Conservation (phyloP, 2,329 filamentous ascomycete species). For the Tolypocladium tundrense region DNA sequence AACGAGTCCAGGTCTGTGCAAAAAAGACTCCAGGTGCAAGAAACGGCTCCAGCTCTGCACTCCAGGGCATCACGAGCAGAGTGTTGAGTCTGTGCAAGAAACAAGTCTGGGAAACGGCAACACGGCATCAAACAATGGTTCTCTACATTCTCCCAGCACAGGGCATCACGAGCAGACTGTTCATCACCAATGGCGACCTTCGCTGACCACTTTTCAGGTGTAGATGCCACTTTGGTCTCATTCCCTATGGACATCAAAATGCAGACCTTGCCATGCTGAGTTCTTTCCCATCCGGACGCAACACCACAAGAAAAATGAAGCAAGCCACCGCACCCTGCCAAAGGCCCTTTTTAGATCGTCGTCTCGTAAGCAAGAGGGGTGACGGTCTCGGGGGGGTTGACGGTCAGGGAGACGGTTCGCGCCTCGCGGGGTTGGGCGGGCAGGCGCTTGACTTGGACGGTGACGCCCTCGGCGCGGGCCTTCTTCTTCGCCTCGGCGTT, state of each 20-base stretch:
- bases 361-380: conserved; percentile 94
- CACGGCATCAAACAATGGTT: no score
- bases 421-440: conserved; percentile 70
- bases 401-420: conserved; percentile 67
- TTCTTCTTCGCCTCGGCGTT: conserved; percentile 89
- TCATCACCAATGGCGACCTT: not conserved
- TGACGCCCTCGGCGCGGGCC: conserved; percentile 81
- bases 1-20: no score
- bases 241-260: conserved; percentile 31
- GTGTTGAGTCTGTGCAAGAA: no score
- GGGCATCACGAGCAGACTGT: not conserved
- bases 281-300: conserved; percentile 33
- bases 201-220: conserved; percentile 1
- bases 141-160: not conserved
- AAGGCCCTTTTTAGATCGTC: conserved; percentile 63
- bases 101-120: not conserved
- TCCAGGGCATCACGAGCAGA: no score
- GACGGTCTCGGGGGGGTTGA: conserved; percentile 84
- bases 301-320: conserved; percentile 31
- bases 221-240: conserved; percentile 25
- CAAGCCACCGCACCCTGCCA: conserved; percentile 18
- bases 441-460: conserved; percentile 88
- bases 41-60: no score
- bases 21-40: no score
- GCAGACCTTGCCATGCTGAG: conserved; percentile 32